These are phyloP conservation scores for Sechiopsis laciniata DNA, from an alignment of 306 rosid species.

Conservation along the genomic window DNA sequence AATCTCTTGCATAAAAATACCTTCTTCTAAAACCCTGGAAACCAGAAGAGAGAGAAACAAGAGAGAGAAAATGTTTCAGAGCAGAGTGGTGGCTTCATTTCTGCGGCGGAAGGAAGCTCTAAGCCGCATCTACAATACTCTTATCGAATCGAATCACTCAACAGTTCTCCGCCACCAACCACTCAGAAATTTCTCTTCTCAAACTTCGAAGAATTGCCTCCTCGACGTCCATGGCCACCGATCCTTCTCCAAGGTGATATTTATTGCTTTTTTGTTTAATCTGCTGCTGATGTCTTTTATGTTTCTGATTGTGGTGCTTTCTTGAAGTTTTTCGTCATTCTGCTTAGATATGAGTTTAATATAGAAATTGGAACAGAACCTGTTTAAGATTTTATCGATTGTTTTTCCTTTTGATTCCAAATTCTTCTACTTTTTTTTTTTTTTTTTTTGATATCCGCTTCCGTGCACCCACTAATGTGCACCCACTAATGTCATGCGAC, in stretches of 20 bases:
- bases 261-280: not conserved
- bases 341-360: not conserved
- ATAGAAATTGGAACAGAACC: not conserved
- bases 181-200: slow-evolving; percentile 19
- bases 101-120: slow-evolving; percentile 20
- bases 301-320: not conserved
- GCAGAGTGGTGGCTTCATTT: slow-evolving; percentile 18
- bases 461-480: no score
- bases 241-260: slow-evolving; percentile 23
- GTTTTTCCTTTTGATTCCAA: no score
- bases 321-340: not conserved
- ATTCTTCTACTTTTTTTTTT: not conserved
- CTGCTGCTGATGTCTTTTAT: not conserved
- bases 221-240: slow-evolving; percentile 2
- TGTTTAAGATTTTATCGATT: not conserved
- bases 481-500: no score
- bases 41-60: slow-evolving; percentile 3
- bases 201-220: slow-evolving; percentile 4
- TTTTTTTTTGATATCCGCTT: no score
- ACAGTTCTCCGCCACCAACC: not conserved
- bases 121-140: slow-evolving; percentile 15
- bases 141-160: slow-evolving; percentile 15
- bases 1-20: not conserved
- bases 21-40: slow-evolving; percentile 22
- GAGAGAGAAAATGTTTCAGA: slow-evolving; percentile 16